Conservation (phyloP, 2,329 filamentous ascomycete genomes). For the Aspergillus aculeatus region DNA sequence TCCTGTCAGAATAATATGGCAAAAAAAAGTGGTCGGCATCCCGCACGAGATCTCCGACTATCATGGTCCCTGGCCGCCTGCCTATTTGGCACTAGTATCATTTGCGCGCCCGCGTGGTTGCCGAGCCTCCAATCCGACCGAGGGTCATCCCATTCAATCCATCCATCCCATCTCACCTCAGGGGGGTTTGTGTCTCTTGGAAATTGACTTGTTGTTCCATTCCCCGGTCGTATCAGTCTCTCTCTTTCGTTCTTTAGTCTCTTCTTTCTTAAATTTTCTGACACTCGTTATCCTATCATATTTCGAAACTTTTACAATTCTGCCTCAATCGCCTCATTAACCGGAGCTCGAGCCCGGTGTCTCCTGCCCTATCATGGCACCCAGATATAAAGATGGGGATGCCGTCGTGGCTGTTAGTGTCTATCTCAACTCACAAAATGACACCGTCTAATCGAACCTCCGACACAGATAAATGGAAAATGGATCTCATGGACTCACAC, state of each 20-base stretch:
- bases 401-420: slow-evolving; percentile 58
- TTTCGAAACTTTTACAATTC: slow-evolving; percentile 15
- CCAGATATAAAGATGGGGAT: slow-evolving; percentile 63
- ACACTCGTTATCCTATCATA: slow-evolving; percentile 22
- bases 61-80: slow-evolving; percentile 17
- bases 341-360: slow-evolving; percentile 19
- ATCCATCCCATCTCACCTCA: slow-evolving; percentile 28
- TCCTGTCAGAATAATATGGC: background rate
- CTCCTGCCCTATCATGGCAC: slow-evolving; percentile 52
- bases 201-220: slow-evolving; percentile 18
- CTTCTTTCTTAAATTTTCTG: slow-evolving; percentile 23
- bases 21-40: slow-evolving; percentile 34
- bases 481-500: slow-evolving; percentile 93
- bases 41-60: slow-evolving; percentile 27
- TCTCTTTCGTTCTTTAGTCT: slow-evolving; percentile 25
- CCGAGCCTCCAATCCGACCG: slow-evolving; percentile 16
- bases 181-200: slow-evolving; percentile 24
- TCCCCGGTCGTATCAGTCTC: slow-evolving; percentile 17
- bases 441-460: slow-evolving; percentile 25
- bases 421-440: background rate
- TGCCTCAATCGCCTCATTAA: slow-evolving; percentile 6
- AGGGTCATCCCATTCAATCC: slow-evolving; percentile 21
- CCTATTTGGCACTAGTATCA: slow-evolving; percentile 19
- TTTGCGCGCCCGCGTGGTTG: slow-evolving; percentile 14
- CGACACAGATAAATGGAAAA: slow-evolving; percentile 69